Evolutionary conservation across 352 stramenopile genomes (phyloP), one percentile per base, ranked within the genome.

Genomic region (Globisporangium splendens): DNA sequence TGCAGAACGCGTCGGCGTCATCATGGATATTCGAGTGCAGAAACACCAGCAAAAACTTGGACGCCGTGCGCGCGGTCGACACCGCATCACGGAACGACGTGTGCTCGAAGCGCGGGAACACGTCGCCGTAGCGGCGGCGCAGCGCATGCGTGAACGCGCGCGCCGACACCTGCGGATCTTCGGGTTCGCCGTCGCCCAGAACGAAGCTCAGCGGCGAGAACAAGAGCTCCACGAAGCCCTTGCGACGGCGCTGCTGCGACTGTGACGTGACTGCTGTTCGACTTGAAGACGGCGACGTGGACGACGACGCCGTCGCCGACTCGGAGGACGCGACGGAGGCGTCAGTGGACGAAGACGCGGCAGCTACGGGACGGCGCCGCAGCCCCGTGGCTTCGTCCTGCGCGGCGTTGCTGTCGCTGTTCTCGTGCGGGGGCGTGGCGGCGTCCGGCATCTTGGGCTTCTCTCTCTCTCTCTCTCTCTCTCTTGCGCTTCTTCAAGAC

Each of bases 1-100:
- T 76, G 67, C 82, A 91, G 56, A 94, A 95, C 8, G 59, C 50
- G 54, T 88, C 69, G 21, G 83, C 77, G 42, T 93, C 79, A 48
- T 95, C 83, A 56, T 95, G 85, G 46, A 95, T 86, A 22, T 75
- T 89, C 61, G 83, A 95, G 67, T 95, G 85, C 54, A 95, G 59
- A 47, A 90, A 95, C 50, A 93, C 82, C 8, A 95, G 46, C 46
- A 95, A 59, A 48, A 95, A 95, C 69, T 95, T 94, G 63, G 77
- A 91, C 41, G 80, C 76, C 11, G 79, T 89, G 17, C 83, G 81
- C 8, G 85, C 83, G 0, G 83, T 89, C 2, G 77, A 89, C 61
- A 91, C 82, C 5, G 85, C 82, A 53, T 94, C 85, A 17, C 82
- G 77, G 66, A 94, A 94, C 55, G 85, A 91, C 47, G 77, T 77